Evolutionary conservation across 768 basidiomycete genomes (phyloP).

Genomic region (Fomitopsis pulvina): DNA sequence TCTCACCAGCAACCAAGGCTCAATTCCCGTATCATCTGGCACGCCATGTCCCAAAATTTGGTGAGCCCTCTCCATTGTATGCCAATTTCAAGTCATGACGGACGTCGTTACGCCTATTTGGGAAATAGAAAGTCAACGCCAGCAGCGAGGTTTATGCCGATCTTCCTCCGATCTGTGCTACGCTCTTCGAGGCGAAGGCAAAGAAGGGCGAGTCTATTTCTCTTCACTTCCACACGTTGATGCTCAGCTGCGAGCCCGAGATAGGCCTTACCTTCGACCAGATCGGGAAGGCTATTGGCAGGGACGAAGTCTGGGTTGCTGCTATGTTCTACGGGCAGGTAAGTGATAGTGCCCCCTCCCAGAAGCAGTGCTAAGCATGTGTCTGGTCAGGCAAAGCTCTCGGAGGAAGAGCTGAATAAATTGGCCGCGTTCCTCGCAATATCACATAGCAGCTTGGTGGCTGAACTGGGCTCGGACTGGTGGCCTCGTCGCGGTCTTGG

Average conservation of each 20-base stretch:
- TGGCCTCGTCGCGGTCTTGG: conserved; percentile 70
- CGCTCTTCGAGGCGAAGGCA: conserved; percentile 61
- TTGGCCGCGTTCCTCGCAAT: conserved; percentile 47
- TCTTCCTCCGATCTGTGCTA: conserved; percentile 42
- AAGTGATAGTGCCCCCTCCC: not conserved
- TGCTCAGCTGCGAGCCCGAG: not conserved
- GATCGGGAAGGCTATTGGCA: conserved; percentile 57
- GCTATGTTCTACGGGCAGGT: conserved; percentile 81
- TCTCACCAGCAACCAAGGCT: too few relatives aligned
- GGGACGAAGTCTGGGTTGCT: conserved; percentile 79
- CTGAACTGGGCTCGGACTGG: conserved; percentile 57
- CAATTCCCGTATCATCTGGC: too few relatives aligned
- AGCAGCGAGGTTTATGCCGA: conserved; percentile 15
- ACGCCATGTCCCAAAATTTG: too few relatives aligned
- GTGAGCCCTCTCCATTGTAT: too few relatives aligned
- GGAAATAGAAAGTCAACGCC: conserved; percentile 18
- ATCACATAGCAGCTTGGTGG: conserved; percentile 29
- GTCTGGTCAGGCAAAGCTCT: conserved; percentile 62
- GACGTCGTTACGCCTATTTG: not conserved
- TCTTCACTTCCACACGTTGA: not conserved
- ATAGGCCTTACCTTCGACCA: conserved; percentile 64
- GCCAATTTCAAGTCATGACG: too few relatives aligned
- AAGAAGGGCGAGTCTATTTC: conserved; percentile 39
- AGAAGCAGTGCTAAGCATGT: not conserved
- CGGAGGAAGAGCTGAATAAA: conserved; percentile 47